Base-by-base conservation (phyloP, 352 stramenopile genomes). In the Globisporangium uncinulatum region DNA sequence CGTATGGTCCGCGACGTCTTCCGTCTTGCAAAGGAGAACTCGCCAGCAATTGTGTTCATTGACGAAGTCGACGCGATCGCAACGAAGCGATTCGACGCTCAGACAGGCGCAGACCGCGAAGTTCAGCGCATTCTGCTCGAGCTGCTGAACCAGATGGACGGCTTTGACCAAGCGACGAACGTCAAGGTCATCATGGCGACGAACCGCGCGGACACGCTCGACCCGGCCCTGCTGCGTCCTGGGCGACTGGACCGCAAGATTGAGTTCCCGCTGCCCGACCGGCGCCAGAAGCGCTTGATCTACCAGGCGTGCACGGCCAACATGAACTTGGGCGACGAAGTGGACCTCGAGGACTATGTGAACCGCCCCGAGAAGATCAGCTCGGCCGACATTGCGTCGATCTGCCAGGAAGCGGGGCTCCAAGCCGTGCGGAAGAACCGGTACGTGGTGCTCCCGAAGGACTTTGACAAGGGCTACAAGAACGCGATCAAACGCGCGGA, bases 121-220 rank as follows among this genome's bases (percentile, higher is more conserved):
- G 86, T 97, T 56, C 97, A 99, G 76, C 96, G 98, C 59, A 99
- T 99, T 64, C 71, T 99, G 59, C 84, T 99, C n/a, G 98, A 99
- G 72, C 76, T 99, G 45, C 78, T 99, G 11, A 99, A 99, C 83
- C 98, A 99, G 72, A 99, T 99, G 97, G 98, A 99, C 79, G 98
- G 98, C 29, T 99, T 99, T 62, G 97, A 99, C 78, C 97, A 99
- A 75, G 96, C 90, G 44, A 99, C 97, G 34, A 99, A 99, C 78
- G 97, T 99, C 67, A 99, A 99, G 83, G 96, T 99, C 36, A 99
- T 99, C 67, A 99, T 99, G 97, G 97, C 97, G 4, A 99, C 98
- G 0, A 99, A 99, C 79, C 87, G 98, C 9, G 94, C 96, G 14
- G 98, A 99, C 70, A 99, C 97, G 41, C 73, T 99, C 49, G 98